Conservation (phyloP, 139 green algal species). For the Pleodorina starrii region DNA sequence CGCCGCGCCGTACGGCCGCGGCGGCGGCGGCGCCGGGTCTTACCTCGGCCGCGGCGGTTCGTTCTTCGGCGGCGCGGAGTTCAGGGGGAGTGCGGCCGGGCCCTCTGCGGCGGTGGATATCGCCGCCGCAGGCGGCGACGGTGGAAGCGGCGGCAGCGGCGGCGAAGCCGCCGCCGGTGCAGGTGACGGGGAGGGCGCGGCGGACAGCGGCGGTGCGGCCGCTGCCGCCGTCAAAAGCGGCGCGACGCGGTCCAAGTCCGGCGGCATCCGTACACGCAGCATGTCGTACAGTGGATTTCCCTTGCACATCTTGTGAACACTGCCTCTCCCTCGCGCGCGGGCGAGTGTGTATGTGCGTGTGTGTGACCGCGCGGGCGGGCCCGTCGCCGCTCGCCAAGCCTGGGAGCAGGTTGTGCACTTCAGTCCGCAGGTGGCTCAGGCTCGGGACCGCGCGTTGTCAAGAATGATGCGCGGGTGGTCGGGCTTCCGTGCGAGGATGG, state of each 20-base stretch:
- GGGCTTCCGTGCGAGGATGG: too few relatives aligned
- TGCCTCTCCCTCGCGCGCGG: too few relatives aligned
- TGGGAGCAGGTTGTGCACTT: too few relatives aligned
- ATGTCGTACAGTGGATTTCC: conserved; percentile 22
- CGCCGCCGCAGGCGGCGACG: background rate
- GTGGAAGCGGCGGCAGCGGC: background rate
- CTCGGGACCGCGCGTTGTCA: too few relatives aligned
- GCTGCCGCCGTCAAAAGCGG: background rate
- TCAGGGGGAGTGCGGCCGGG: background rate
- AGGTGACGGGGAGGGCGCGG: background rate
- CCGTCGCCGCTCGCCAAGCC: too few relatives aligned
- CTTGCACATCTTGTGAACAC: conserved; percentile 15
- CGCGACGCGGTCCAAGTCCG: background rate
- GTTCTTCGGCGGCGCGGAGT: background rate
- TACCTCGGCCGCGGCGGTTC: background rate
- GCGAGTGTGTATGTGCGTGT: too few relatives aligned
- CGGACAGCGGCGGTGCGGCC: background rate
- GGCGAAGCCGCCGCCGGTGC: background rate
- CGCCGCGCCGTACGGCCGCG: background rate
- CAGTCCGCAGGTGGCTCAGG: too few relatives aligned
- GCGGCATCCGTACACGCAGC: background rate
- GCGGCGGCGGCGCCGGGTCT: background rate
- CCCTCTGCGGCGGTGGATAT: background rate
- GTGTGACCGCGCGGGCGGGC: too few relatives aligned
- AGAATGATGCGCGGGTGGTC: too few relatives aligned